phyloP scores from a whole-genome alignment of 192 early-diverging fungal genomes.

The Coemansia sp. region DNA sequence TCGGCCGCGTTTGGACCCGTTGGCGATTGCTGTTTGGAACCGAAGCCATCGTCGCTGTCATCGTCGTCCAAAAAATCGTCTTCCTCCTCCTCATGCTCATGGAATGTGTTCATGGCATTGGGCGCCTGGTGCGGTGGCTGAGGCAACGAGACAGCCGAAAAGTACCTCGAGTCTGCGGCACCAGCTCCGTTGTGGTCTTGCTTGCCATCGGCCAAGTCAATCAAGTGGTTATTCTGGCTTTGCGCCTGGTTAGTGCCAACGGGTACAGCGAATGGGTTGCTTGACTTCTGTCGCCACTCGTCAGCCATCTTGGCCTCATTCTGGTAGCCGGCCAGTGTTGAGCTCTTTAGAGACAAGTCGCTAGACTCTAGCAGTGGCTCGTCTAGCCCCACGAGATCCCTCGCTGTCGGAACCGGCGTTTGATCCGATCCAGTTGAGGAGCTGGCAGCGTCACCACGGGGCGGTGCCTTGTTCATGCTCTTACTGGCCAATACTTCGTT shows the following conservation, averaged over 20 bases:
- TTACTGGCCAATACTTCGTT: background rate
- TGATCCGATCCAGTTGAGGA: background rate
- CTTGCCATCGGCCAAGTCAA: background rate
- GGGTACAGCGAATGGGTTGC: background rate
- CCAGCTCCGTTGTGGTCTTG: background rate
- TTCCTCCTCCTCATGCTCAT: constrained; percentile 18
- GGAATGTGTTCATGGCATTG: background rate
- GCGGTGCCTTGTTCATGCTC: background rate
- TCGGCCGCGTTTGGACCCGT: background rate
- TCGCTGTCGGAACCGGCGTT: background rate
- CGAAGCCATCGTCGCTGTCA: constrained; percentile 21
- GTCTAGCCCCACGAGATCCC: constrained; percentile 6
- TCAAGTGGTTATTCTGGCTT: background rate
- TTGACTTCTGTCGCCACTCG: background rate
- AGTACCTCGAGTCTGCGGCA: constrained; percentile 20
- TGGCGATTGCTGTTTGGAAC: background rate
- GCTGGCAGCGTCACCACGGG: background rate
- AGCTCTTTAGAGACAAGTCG: constrained; percentile 2
- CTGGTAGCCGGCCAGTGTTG: constrained; percentile 9
- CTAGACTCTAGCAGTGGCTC: constrained; percentile 9
- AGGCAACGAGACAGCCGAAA: constrained; percentile 27
- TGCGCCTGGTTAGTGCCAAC: background rate
- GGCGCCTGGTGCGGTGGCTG: constrained; percentile 6
- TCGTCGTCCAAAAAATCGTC: constrained; percentile 44
- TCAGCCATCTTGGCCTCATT: constrained; percentile 22